Percentiles rank a stretch among this genome's conserved stretches.
These are phyloP conservation scores for Penicillium maclennaniae DNA, from an alignment of 495 filamentous ascomycete species.

Conservation along the genomic window DNA sequence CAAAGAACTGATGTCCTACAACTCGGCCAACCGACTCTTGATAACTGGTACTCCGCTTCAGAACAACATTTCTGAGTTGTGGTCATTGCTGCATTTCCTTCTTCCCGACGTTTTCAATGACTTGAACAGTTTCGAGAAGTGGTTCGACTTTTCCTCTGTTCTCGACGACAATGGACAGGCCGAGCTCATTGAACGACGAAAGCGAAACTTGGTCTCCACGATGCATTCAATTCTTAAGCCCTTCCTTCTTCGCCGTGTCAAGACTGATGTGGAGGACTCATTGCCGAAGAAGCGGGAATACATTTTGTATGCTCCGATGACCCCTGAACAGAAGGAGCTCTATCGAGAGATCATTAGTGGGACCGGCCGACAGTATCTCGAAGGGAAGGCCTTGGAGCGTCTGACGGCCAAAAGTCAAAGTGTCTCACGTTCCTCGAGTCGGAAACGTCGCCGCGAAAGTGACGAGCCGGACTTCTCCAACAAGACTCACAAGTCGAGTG, in stretches of 20 bases:
- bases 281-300: slow-evolving; percentile 97
- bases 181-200: slow-evolving; percentile 48
- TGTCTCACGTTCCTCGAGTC: slow-evolving; percentile 35
- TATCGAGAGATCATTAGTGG: slow-evolving; percentile 83
- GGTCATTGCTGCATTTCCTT: slow-evolving; percentile 92
- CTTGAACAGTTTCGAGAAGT: slow-evolving; percentile 82
- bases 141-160: slow-evolving; percentile 93
- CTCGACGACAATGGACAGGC: slow-evolving; percentile 72
- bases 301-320: slow-evolving; percentile 86
- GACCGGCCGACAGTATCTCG: slow-evolving; percentile 73
- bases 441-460: slow-evolving; percentile 53
- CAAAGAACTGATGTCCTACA: slow-evolving; percentile 78
- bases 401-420: slow-evolving; percentile 36
- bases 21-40: slow-evolving; percentile 82
- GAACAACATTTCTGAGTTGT: slow-evolving; percentile 92
- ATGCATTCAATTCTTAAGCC: slow-evolving; percentile 92
- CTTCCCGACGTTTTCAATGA: slow-evolving; percentile 89
- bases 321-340: slow-evolving; percentile 79
- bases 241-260: slow-evolving; percentile 81
- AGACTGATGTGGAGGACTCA: slow-evolving; percentile 84
- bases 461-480: slow-evolving; percentile 40
- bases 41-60: slow-evolving; percentile 95
- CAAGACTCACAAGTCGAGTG: slow-evolving; percentile 72
- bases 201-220: slow-evolving; percentile 78
- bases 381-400: slow-evolving; percentile 76